Percentiles rank a stretch among this genome's conserved stretches.
Conservation (phyloP, 768 basidiomycete genomes). For the Sporobolomyces phaffii region DNA sequence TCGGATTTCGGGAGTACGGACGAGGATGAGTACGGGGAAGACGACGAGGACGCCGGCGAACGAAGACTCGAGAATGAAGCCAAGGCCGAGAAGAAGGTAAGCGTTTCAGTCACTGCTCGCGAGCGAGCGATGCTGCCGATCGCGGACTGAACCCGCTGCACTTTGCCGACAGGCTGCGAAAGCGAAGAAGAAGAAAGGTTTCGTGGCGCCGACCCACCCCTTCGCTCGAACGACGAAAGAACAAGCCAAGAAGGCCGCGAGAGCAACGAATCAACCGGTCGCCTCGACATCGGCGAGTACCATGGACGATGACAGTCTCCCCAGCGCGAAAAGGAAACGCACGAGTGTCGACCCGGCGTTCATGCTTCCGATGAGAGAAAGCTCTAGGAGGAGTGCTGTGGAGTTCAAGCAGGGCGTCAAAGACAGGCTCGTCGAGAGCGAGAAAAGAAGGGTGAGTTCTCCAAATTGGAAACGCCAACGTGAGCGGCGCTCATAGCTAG, state of each 20-base stretch:
- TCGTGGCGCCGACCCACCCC: slow-evolving; percentile 32
- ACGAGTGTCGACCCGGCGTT: not conserved
- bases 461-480: too few species aligned
- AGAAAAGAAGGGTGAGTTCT: slow-evolving; percentile 20
- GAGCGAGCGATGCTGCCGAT: too few species aligned
- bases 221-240: slow-evolving; percentile 34
- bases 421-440: slow-evolving; percentile 44
- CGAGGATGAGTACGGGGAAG: slow-evolving; percentile 50
- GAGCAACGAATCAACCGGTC: slow-evolving; percentile 5
- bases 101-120: too few species aligned
- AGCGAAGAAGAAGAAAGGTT: slow-evolving; percentile 30
- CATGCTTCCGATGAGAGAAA: slow-evolving; percentile 23
- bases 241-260: slow-evolving; percentile 5
- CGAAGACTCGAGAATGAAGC: slow-evolving; percentile 39
- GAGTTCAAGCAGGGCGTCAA: slow-evolving; percentile 41
- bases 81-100: slow-evolving; percentile 33
- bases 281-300: slow-evolving; percentile 32
- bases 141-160: too few species aligned
- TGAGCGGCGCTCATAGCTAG: too few species aligned
- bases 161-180: slow-evolving; percentile 8
- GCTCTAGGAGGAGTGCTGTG: slow-evolving; percentile 27
- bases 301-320: slow-evolving; percentile 8
- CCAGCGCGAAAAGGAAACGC: slow-evolving; percentile 7
- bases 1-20: slow-evolving; percentile 83
- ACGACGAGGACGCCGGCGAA: slow-evolving; percentile 56